Evolutionary conservation across 73 alveolate genomes (phyloP), one percentile per base, ranked within the genome.

Genomic region (Paramecium sonneborni): DNA sequence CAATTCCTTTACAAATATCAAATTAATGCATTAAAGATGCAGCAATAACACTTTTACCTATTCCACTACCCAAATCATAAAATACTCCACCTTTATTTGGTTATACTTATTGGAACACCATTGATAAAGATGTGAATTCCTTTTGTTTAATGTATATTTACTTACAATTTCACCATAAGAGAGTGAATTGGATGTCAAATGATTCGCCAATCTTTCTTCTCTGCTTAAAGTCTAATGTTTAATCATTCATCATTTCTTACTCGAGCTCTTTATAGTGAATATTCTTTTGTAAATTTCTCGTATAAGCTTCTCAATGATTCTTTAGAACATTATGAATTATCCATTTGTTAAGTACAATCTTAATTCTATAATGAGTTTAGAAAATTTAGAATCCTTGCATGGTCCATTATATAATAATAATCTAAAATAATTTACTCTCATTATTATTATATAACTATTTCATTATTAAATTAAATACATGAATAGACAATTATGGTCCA

Each of bases 51-150:
- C 97, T 98, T 43, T 97, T 97, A 7, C 99, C 99, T 0, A 96
- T 93, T 0, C 99, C 99, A 28, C 98, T 95, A 28, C 99, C 99
- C 48, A 97, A 92, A 95, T 97, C 99, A 86, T 96, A 95, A 85
- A 97, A 97, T 7, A 94, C 89, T 15, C 97, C 98, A 6, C 97
- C 97, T 39, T 92, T 56, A 10, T 84, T 39, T 38, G 88, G 86
- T 21, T 46, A 57, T 0, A 89, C 88, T 0, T 21, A 94, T 46
- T 70, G 24, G 15, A 62, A 18, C 20, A 90, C 94, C 58, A 52
- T 6, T 1, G 44, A 55, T 21, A 85, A 41, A 14, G 92, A 85
- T 48, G 14, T 21, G 23, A 69, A 67, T 12, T 43, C 85, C 52
- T 67, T 21, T 56, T 15, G 28, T 35, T 5, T 88, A 41, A 4